Base-by-base conservation (phyloP, 2,329 filamentous ascomycete species). In the Phialophora macrospora region DNA sequence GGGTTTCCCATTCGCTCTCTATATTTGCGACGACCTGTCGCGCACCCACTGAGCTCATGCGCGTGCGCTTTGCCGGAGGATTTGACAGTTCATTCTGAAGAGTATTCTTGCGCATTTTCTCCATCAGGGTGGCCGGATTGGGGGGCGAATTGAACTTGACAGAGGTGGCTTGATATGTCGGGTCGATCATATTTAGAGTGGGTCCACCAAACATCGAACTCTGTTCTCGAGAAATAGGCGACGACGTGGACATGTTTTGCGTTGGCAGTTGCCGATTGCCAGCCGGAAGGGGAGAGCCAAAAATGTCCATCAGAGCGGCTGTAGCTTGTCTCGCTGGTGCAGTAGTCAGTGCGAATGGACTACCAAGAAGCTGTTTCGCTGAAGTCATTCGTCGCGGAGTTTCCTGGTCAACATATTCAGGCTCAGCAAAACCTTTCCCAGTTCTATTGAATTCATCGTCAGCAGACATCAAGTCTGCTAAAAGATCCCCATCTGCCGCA, bases 221-320 rank as follows among this genome's bases (percentile, higher is more conserved):
- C 11, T 48, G 38, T 17, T 46, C 20, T 8, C 34, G 56, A 28
- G 44, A 14, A 17, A 12, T 24, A 1, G 56, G 26, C 38, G 28
- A 30, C 24, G 26, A 22, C n/a, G 20, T 9, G 5, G 56, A 59
- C 6, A 34, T 14, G 20, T 24, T 59, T 20, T 30, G 26, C 41
- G 30, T 49, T 11, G 24, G 11, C 44, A 11, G 7, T n/a, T 14
- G 7, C 8, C 17, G 20, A 20, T 26, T 49, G 14, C 24, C 24
- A n/a, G 56, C 56, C 28, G 56, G 26, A 20, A 28, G 14, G 5
- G 56, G 41, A 2, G 56, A 49, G 48, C 44, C 12, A 38, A 64
- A 38, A 55, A 51, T 2, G 32, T 32, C 55, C 26, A 58, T 58
- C 52, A 55, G 24, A 30, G 22, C 22, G 28, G 20, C 24, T 4